Evolutionary conservation across 331 rosid genomes (phyloP), one percentile per base, ranked within the genome.

Genomic region (Ulmus americana): DNA sequence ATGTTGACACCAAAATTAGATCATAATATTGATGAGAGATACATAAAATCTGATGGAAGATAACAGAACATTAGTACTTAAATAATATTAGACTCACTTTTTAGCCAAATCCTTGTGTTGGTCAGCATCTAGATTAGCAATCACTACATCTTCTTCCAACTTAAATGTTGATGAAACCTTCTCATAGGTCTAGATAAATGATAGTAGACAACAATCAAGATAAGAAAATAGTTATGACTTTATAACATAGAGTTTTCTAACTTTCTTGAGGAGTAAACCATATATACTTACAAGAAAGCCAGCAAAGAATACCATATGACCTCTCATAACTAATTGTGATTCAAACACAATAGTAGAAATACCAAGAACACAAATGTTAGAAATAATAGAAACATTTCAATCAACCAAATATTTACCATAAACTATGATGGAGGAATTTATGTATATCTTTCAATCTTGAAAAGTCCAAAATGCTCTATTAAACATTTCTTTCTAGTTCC

Each of bases 81-180:
- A 63, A 69, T 68, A 42, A 8, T 57, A 59, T 5, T 41, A 20
- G 22, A 82, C 96, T 81, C 69, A 91, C 96, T 85, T 91, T 73
- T 83, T 85, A 55, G 94, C 94, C 48, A 86, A 59, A 76, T 83
- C 94, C 70, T 72, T 88, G 82, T 81, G 68, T 39, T 76, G 78
- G 69, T 92, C 97, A 14, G 91, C 85, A 68, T 92, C 94, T 57
- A 88, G 40, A 60, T 81, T 88, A 39, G 94, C 97, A 70, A 86
- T 76, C 47, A 86, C 88, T 10, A 92, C 91, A 8, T 79, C 70
- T 22, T 76, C 84, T 35, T 91, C 96, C 59, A 69, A 70, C 67
- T 73, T 85, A 80, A 86, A 91, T 73, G 81, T 89, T 6, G 95
- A 10, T 51, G 96, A 96, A 62, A 88, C 89, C 86, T 85, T 85